Evolutionary conservation across 768 basidiomycete species (phyloP).

Genomic region (Tylopilus subfusipes): DNA sequence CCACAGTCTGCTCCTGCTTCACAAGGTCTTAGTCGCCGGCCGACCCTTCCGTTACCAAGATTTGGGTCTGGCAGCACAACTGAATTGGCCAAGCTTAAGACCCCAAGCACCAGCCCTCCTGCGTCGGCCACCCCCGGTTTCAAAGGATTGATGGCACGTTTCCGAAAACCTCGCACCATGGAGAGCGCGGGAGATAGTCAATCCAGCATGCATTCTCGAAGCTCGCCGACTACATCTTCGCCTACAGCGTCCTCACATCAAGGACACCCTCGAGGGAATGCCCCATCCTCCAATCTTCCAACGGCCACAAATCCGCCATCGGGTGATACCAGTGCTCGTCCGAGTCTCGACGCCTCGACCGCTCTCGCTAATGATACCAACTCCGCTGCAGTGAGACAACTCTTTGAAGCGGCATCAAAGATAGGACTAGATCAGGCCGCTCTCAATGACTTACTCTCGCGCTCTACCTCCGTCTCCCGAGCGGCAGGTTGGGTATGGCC

Average conservation of each 20-base stretch:
- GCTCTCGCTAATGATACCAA: conserved; percentile 33
- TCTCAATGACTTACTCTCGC: conserved; percentile 65
- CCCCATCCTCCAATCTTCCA: conserved; percentile 22
- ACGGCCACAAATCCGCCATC: neutral
- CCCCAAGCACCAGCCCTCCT: conserved; percentile 57
- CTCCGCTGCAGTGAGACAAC: conserved; percentile 58
- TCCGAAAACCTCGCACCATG: conserved; percentile 43
- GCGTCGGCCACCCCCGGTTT: conserved; percentile 70
- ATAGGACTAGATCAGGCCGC: conserved; percentile 73
- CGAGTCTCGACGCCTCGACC: conserved; percentile 25
- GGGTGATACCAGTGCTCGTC: conserved; percentile 19
- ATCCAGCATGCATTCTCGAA: conserved; percentile 30
- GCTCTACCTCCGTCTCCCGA: conserved; percentile 65
- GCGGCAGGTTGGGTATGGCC: conserved; percentile 43
- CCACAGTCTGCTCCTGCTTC: conserved; percentile 27
- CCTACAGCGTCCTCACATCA: conserved; percentile 33
- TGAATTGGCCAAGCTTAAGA: conserved; percentile 53
- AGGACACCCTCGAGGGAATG: conserved; percentile 32
- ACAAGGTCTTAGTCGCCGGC: conserved; percentile 43
- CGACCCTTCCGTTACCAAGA: conserved; percentile 49
- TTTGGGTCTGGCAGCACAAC: conserved; percentile 35
- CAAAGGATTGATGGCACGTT: conserved; percentile 79
- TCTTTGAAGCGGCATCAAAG: conserved; percentile 72
- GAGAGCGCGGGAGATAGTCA: conserved; percentile 28
- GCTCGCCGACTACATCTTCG: conserved; percentile 35